These are phyloP conservation scores for Castanopsis chinensis DNA, from an alignment of 306 rosid genomes.

Conservation along the genomic window DNA sequence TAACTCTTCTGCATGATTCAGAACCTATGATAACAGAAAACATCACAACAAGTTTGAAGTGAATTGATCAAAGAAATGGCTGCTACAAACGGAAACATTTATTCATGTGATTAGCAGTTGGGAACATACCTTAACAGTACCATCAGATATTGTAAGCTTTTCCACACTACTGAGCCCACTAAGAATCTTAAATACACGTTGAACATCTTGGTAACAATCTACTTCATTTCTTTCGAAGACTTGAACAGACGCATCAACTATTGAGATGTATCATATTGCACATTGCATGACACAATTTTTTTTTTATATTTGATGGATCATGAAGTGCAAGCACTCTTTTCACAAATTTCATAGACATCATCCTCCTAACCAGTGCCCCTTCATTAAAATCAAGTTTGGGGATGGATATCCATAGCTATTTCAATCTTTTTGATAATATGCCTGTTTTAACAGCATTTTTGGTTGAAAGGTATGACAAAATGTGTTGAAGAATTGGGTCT, in stretches of 20 bases:
- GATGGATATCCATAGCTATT: not conserved
- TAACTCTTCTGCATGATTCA: not conserved
- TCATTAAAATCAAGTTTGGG: not conserved
- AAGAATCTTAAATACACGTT: not conserved
- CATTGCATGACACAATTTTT: not conserved
- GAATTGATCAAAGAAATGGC: not conserved
- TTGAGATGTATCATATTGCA: not conserved
- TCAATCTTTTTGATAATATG: not conserved
- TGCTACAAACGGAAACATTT: not conserved
- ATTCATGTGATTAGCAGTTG: not conserved
- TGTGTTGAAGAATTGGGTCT: not conserved
- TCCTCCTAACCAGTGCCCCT: not conserved
- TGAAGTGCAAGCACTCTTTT: not conserved
- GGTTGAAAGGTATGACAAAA: not conserved
- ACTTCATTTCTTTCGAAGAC: not conserved
- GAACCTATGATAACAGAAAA: not conserved
- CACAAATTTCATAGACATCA: not conserved
- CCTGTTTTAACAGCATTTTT: not conserved
- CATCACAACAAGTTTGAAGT: not conserved
- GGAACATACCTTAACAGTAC: not conserved
- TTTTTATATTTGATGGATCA: not conserved
- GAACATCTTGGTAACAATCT: not conserved
- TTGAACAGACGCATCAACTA: not conserved
- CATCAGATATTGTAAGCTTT: not conserved
- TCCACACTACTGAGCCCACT: not conserved